These are phyloP conservation scores for Ilyonectria sp. DNA, from an alignment of 2,329 filamentous ascomycete genomes.

Conservation along the genomic window DNA sequence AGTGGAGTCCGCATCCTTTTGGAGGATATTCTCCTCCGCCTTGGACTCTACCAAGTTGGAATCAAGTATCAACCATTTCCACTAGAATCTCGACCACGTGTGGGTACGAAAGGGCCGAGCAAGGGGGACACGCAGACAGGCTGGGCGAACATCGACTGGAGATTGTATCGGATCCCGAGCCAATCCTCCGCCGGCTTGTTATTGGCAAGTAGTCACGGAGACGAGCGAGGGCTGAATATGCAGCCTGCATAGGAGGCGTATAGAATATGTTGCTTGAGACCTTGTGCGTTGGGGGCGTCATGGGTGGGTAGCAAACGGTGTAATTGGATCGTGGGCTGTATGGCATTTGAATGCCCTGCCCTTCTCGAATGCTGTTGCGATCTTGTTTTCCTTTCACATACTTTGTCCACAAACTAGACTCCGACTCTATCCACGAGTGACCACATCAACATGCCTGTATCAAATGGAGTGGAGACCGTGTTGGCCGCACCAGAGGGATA, in stretches of 20 bases:
- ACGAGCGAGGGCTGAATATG: slow-evolving; percentile 2
- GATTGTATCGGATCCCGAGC: slow-evolving; percentile 1
- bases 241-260: slow-evolving; percentile 14
- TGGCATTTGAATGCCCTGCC: not conserved
- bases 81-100: not conserved
- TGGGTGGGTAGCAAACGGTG: not conserved
- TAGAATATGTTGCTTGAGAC: slow-evolving; percentile 5
- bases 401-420: not conserved
- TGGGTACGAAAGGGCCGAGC: not conserved
- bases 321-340: slow-evolving; percentile 5
- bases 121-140: not conserved
- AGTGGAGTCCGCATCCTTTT: not conserved
- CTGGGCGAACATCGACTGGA: not conserved
- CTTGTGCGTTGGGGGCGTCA: slow-evolving; percentile 9
- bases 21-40: not conserved
- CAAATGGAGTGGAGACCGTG: slow-evolving; percentile 36
- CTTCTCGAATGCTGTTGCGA: not conserved
- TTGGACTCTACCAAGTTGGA: not conserved
- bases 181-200: not conserved
- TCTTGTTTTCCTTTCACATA: not conserved
- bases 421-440: not conserved
- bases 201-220: slow-evolving; percentile 1
- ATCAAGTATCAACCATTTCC: not conserved
- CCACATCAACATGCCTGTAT: slow-evolving; percentile 32
- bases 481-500: slow-evolving; percentile 50